Evolutionary conservation across 441 rosid species (phyloP).

Genomic region (Pelargonium australe): DNA sequence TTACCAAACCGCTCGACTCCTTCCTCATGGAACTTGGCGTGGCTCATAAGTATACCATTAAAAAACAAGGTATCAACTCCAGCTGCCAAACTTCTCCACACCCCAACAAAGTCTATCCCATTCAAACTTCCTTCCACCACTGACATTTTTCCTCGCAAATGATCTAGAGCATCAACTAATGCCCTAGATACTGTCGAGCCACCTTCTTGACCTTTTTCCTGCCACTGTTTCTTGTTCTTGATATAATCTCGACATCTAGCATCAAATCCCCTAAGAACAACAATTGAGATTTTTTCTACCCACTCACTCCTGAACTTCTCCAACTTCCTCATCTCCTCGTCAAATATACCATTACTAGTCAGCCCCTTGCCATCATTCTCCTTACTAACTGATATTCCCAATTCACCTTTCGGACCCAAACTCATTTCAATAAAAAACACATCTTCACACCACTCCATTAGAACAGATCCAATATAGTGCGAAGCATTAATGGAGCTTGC

Average conservation of each 20-base stretch:
- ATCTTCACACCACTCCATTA: constrained; percentile 81
- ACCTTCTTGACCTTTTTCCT: constrained; percentile 62
- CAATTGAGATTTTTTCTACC: constrained; percentile 70
- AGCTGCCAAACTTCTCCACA: constrained; percentile 71
- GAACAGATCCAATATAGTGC: constrained; percentile 52
- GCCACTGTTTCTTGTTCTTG: constrained; percentile 78
- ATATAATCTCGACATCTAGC: constrained; percentile 63
- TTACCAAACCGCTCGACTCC: constrained; percentile 57
- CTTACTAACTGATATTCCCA: constrained; percentile 25
- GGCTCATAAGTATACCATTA: constrained; percentile 51
- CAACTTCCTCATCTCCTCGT: constrained; percentile 47
- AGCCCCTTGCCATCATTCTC: constrained; percentile 14
- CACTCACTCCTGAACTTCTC: constrained; percentile 64
- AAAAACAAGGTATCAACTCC: constrained; percentile 57
- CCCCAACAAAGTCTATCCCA: constrained; percentile 49
- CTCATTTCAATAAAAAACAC: constrained; percentile 77
- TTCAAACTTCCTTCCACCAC: constrained; percentile 51
- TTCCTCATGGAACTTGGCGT: constrained; percentile 46
- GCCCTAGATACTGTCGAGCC: constrained; percentile 48
- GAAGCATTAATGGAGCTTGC: constrained; percentile 62
- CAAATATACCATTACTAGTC: constrained; percentile 42
- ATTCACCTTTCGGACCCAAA: constrained; percentile 31
- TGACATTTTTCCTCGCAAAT: constrained; percentile 64
- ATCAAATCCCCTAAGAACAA: constrained; percentile 76
- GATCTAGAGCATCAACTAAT: constrained; percentile 64